These are phyloP conservation scores for Pythium dissimile DNA, from an alignment of 352 stramenopile species.

Conservation along the genomic window DNA sequence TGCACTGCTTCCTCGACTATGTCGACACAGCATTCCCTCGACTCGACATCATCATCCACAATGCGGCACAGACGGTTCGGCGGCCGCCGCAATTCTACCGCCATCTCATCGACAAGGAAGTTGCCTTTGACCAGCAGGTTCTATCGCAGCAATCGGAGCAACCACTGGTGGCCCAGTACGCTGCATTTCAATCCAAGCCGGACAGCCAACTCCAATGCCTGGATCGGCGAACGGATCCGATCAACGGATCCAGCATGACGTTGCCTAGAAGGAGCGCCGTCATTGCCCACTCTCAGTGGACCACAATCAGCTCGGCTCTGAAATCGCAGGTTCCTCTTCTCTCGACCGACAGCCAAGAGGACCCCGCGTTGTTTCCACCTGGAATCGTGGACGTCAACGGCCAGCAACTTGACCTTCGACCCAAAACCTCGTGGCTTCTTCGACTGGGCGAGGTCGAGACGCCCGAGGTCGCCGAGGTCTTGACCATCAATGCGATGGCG, in stretches of 20 bases:
- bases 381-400: conserved; percentile 91
- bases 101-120: conserved; percentile 76
- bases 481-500: conserved; percentile 94
- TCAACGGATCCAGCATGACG: no score
- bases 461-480: conserved; percentile 82
- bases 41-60: conserved; percentile 96
- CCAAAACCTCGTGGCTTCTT: conserved; percentile 93
- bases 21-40: conserved; percentile 73
- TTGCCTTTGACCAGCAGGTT: conserved; percentile 24
- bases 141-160: conserved; percentile 7
- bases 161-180: conserved; percentile 56
- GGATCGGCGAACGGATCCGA: no score
- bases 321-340: conserved; percentile 81
- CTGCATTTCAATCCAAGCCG: not conserved
- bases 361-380: conserved; percentile 45
- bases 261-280: no score
- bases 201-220: no score
- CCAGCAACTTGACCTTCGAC: conserved; percentile 93
- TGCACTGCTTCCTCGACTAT: conserved; percentile 92
- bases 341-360: conserved; percentile 43
- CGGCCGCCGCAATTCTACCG: conserved; percentile 93
- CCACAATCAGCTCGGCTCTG: conserved; percentile 41
- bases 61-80: conserved; percentile 95
- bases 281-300: not conserved
- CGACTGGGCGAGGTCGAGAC: conserved; percentile 92